Percentiles rank a stretch among this genome's conserved stretches.
Evolutionary conservation across 306 rosid species (phyloP).

Genomic region (Prunus salicina): DNA sequence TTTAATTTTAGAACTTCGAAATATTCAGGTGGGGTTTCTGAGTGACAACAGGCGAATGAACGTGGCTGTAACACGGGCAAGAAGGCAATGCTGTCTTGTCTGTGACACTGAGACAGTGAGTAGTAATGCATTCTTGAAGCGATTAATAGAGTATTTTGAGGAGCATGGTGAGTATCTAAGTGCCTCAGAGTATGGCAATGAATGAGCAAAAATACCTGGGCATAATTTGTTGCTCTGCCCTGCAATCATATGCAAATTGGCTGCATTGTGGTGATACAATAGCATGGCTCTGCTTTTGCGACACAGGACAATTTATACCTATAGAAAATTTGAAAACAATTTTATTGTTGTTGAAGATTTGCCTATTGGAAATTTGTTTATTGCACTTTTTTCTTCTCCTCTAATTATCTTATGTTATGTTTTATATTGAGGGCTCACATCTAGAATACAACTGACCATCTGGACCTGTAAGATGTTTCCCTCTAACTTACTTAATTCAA

Average conservation of each 20-base stretch:
- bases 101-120: conserved; percentile 89
- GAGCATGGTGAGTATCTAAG: conserved; percentile 84
- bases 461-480: background rate
- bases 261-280: conserved; percentile 18
- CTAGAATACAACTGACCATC: too few species aligned
- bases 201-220: conserved; percentile 30
- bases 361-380: conserved; percentile 1
- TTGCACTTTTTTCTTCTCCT: background rate
- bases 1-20: conserved; percentile 12
- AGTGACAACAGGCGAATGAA: conserved; percentile 96
- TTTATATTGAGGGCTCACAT: too few species aligned
- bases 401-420: background rate
- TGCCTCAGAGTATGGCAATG: conserved; percentile 83
- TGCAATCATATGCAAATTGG: conserved; percentile 12
- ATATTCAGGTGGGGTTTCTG: conserved; percentile 87
- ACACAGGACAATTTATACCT: too few species aligned
- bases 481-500: background rate
- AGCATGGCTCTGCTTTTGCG: conserved; percentile 19
- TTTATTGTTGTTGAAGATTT: background rate
- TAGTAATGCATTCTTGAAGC: conserved; percentile 69
- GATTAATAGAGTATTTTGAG: conserved; percentile 90
- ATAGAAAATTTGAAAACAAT: background rate
- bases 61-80: conserved; percentile 94
- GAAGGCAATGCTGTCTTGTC: conserved; percentile 91
- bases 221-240: conserved; percentile 15